Evolutionary conservation across 805 yeast species (phyloP).

Genomic region (Torulaspora gathmanii): DNA sequence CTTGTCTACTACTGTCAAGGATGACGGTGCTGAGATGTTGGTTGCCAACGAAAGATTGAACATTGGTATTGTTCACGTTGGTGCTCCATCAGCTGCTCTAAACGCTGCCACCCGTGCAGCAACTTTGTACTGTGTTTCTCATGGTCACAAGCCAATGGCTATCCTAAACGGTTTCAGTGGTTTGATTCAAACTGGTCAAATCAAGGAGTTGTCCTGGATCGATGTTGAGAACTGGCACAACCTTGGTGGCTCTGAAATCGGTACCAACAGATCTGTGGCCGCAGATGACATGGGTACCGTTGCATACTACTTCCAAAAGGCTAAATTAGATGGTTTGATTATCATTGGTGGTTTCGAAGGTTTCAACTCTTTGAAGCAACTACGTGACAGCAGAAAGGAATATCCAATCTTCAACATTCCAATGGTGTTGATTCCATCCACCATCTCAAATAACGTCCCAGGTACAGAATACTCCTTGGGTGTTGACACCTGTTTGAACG

Average conservation of each 20-base stretch:
- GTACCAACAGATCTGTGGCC: conserved; percentile 89
- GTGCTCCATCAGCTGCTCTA: conserved; percentile 97
- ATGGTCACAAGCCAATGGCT: conserved; percentile 87
- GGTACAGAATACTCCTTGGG: conserved; percentile 97
- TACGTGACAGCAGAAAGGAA: conserved; percentile 65
- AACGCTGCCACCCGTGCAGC: conserved; percentile 91
- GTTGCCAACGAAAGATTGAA: conserved; percentile 61
- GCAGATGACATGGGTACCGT: conserved; percentile 80
- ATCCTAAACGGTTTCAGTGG: conserved; percentile 94
- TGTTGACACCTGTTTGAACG: conserved; percentile 90
- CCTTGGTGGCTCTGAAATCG: conserved; percentile 92
- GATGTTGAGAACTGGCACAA: conserved; percentile 86
- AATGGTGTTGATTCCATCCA: conserved; percentile 88
- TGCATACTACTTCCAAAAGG: conserved; percentile 89
- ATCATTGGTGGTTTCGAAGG: conserved; percentile 98
- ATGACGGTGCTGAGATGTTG: conserved; percentile 55
- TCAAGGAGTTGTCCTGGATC: conserved; percentile 69
- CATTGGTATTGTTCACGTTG: conserved; percentile 84
- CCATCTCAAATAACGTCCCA: conserved; percentile 97
- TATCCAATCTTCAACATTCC: conserved; percentile 95
- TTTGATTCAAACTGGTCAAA: conserved; percentile 81
- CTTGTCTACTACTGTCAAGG: conserved; percentile 60
- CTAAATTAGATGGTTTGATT: conserved; percentile 79
- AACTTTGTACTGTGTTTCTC: conserved; percentile 78
- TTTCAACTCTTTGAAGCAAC: conserved; percentile 75